A percentile compares a stretch with the other conserved stretches of the same genome.
phyloP scores from a whole-genome alignment of 2,329 filamentous ascomycete genomes.

The Coniochaeta prunicola region DNA sequence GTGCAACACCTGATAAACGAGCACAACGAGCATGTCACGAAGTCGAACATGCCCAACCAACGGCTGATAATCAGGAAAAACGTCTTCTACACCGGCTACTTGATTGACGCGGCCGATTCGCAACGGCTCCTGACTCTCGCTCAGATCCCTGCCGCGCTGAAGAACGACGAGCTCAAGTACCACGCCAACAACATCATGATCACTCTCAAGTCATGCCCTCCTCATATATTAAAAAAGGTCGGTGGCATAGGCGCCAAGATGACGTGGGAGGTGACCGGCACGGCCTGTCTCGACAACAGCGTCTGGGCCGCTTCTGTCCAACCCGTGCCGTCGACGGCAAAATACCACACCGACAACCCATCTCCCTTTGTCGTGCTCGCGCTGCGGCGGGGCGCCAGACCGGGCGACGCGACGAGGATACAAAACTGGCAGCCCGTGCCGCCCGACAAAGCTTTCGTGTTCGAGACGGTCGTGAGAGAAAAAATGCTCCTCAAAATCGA shows the following conservation, averaged over 20 bases:
- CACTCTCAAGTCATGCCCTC: constrained; percentile 66
- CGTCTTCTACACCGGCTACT: constrained; percentile 88
- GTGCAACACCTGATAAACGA: constrained; percentile 84
- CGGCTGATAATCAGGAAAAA: constrained; percentile 72
- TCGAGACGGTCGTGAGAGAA: constrained; percentile 80
- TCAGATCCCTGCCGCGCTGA: constrained; percentile 51
- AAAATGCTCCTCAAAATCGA: constrained; percentile 80
- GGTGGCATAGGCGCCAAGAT: constrained; percentile 81
- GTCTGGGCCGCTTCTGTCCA: constrained; percentile 81
- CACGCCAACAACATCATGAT: constrained; percentile 92
- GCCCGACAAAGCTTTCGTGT: constrained; percentile 62
- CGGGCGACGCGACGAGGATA: constrained; percentile 75
- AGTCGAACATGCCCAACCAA: constrained; percentile 23
- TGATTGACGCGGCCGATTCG: constrained; percentile 66
- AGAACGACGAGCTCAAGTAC: constrained; percentile 66
- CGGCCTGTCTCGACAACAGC: constrained; percentile 67
- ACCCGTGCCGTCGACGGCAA: constrained; percentile 60
- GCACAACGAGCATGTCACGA: constrained; percentile 61
- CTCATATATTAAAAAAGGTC: constrained; percentile 69
- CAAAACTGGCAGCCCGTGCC: constrained; percentile 74
- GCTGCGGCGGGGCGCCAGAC: constrained; percentile 65
- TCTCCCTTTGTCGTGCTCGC: constrained; percentile 78
- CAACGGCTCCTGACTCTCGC: constrained; percentile 66
- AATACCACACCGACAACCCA: constrained; percentile 72
- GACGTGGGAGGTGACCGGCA: constrained; percentile 75